These are phyloP conservation scores for Aspergillus costaricaensis DNA, from an alignment of 2,329 filamentous ascomycete species.

Conservation along the genomic window DNA sequence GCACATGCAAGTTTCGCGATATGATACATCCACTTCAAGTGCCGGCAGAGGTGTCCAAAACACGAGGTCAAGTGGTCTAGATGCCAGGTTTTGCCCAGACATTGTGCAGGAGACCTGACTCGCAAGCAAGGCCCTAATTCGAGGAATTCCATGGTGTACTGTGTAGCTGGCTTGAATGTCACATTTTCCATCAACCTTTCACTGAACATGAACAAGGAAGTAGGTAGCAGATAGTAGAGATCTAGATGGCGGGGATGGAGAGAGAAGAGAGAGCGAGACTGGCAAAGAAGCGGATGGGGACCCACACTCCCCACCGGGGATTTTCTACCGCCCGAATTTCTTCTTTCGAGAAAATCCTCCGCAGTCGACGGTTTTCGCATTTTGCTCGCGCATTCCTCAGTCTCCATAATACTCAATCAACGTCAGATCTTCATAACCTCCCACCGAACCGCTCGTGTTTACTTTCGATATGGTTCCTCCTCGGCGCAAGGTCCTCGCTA, in stretches of 20 bases:
- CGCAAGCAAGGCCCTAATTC: too few species aligned
- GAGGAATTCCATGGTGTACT: too few species aligned
- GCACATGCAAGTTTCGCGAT: neutral
- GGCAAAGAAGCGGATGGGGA: neutral
- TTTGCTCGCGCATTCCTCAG: too few species aligned
- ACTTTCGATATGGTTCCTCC: slow-evolving; percentile 64
- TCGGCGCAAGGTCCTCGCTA: slow-evolving; percentile 75
- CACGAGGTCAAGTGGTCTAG: neutral
- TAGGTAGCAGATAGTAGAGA: too few species aligned
- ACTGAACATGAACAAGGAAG: too few species aligned
- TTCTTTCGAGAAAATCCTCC: neutral
- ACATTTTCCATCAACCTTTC: too few species aligned
- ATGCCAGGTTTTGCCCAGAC: neutral
- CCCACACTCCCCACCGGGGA: slow-evolving; percentile 2
- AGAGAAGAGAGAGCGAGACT: neutral
- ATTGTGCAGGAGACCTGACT: neutral
- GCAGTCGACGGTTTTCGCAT: too few species aligned
- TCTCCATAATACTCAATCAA: neutral
- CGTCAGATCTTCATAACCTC: neutral
- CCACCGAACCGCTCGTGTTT: neutral
- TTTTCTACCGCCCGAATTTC: neutral
- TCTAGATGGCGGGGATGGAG: too few species aligned
- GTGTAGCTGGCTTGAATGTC: neutral
- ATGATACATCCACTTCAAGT: neutral
- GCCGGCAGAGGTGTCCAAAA: neutral